Base-by-base conservation (phyloP, 2,329 filamentous ascomycete species). In the Hymenoscyphus fraxineus region DNA sequence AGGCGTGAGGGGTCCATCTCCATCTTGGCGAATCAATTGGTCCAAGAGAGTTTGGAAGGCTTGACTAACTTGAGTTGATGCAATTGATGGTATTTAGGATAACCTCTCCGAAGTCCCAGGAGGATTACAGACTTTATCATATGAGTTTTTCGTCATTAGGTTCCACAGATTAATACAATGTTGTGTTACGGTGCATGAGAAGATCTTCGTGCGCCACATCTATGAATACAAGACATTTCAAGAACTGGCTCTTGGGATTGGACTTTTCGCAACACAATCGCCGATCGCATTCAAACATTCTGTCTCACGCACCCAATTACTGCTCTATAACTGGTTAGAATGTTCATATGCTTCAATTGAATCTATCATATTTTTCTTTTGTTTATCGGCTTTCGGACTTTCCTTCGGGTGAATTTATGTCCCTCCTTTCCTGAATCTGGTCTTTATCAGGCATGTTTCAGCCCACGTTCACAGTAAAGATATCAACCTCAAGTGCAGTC, bases 391-490 rank as follows among this genome's bases (percentile, higher is more conserved):
- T 27, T 54, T 13, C 10, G 19, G 47, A 12, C 19, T 10, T 19
- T 9, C 7, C 13, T 22, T 51, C 44, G 44, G 41, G 41, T 22
- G 9, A 6, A n/a, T 47, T 19, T 7, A 10, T 19, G 9, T 22
- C 44, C 10, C 2, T 22, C 4, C 41, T 47, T n/a, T 27, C 5
- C 7, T 9, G 22, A 13, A 12, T 22, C 44, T 12, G n/a, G 7
- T 27, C 44, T 22, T 12, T 54, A 10, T 54, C 19, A 10, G 19
- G 19, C 22, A 27, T 54, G 9, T 27, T 54, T 41, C 19, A 59
- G 27, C 12, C 19, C 27, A 64, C 31, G 16, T 65, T 22, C 19
- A 65, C 27, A 91, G 64, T 35, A n/a, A 66, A 61, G 2, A 66
- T 62, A 51, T 66, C 65, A 56, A 66, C 65, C 57, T 66, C 62